Base-by-base conservation (phyloP, 2,329 filamentous ascomycete genomes). In the Sporothrix inflata region DNA sequence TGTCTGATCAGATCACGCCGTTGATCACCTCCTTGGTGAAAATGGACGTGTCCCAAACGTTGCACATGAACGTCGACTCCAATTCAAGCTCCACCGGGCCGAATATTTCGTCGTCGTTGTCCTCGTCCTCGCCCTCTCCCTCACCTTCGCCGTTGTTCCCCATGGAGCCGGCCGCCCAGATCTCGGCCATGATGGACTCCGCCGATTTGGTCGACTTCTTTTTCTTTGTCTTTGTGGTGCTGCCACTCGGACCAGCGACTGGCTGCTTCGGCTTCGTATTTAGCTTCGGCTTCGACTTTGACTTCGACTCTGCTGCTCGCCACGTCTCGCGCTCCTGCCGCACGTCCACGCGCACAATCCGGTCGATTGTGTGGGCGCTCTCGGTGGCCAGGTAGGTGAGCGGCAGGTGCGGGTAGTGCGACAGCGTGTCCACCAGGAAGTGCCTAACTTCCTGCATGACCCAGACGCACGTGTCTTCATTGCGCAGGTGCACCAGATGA, bases 311-410 rank as follows among this genome's bases (percentile, higher is more conserved):
- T 34, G 30, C 30, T 34, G 6, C 30, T 34, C 30, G 30, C 30
- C 30, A 34, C 30, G 3, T 34, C 42, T 45, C 16, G 42, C 49
- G 19, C 49, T 53, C 9, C 2, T n/a, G 19, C n/a, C 49, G 34
- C 49, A 16, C 12, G 27, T 30, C 24, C 1, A 40, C 14, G 42
- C 86, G 81, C 30, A 86, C 77, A 21, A 89, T 82, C 24, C 83
- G 83, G 45, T 87, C 84, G 4, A 87, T 84, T 0, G 80, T 79
- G 34, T 70, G 85, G 81, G 11, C 79, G 19, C 82, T 85, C 57
- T 86, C 85, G 72, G 89, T 84, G 5, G 87, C 85, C 21, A 91
- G 80, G 82, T 86, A 90, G 77, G 90, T 86, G 2, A 91, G 81
- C 75, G 86, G 86, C 76, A 88, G 80, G 11, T 85, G 77, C 0